A percentile compares a stretch with the other conserved stretches of the same genome.
These are phyloP conservation scores for Pseudocercospora macadamiae DNA, from an alignment of 2,329 filamentous ascomycete genomes.

Conservation along the genomic window DNA sequence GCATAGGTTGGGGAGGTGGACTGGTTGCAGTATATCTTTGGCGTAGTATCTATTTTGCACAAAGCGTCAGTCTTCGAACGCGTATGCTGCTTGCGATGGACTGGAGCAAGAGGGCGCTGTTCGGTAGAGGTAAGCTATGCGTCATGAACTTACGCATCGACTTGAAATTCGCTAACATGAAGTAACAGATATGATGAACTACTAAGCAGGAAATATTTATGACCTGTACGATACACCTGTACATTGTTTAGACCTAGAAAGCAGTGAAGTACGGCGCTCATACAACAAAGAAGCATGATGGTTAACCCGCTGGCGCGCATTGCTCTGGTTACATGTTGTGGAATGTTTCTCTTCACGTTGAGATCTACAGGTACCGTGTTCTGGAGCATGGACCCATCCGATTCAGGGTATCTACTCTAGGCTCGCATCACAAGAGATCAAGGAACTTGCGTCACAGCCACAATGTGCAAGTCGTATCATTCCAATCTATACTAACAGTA, in stretches of 20 bases:
- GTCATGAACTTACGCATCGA: background rate
- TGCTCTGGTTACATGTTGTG: too few relatives aligned
- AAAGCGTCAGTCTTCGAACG: conserved; percentile 92
- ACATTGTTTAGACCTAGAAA: conserved; percentile 5
- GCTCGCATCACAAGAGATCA: too few relatives aligned
- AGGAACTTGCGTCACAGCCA: too few relatives aligned
- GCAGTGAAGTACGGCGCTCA: background rate
- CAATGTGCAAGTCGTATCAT: background rate
- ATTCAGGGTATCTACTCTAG: too few relatives aligned
- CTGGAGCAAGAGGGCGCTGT: conserved; percentile 94
- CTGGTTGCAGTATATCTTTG: conserved; percentile 94
- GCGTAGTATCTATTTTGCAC: conserved; percentile 95
- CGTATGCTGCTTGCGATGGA: conserved; percentile 92
- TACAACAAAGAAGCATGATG: background rate
- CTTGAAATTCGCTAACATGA: conserved; percentile 20
- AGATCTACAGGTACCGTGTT: too few relatives aligned
- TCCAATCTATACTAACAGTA: background rate
- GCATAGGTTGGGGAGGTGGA: conserved; percentile 77
- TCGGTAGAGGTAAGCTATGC: conserved; percentile 79
- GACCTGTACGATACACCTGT: conserved; percentile 2
- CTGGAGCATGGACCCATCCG: too few relatives aligned
- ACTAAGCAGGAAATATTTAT: conserved; percentile 22
- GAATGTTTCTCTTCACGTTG: too few relatives aligned
- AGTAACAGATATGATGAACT: conserved; percentile 40
- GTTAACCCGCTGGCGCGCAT: background rate